Evolutionary conservation across 768 basidiomycete genomes (phyloP).

Genomic region (Pulveroboletus sp.): DNA sequence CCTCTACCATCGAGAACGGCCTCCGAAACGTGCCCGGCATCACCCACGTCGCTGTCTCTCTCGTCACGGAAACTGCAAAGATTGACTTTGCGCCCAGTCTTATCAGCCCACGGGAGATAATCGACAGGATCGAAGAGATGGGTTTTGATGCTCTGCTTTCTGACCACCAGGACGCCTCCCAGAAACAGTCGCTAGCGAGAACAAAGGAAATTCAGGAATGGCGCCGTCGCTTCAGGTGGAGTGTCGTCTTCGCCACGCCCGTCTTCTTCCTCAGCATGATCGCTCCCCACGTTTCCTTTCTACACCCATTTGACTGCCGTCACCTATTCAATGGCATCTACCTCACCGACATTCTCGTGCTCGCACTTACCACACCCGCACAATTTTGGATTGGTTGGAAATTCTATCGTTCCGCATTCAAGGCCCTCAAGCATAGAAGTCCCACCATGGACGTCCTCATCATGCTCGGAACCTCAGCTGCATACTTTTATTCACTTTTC

Average conservation of each 20-base stretch:
- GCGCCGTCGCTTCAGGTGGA: slow-evolving; percentile 72
- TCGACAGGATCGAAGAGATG: slow-evolving; percentile 81
- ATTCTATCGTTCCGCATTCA: slow-evolving; percentile 89
- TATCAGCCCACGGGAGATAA: slow-evolving; percentile 81
- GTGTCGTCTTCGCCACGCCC: slow-evolving; percentile 79
- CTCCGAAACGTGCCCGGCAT: slow-evolving; percentile 72
- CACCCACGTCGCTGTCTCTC: slow-evolving; percentile 63
- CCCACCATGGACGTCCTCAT: slow-evolving; percentile 99
- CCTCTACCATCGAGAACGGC: no score
- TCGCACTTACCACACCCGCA: slow-evolving; percentile 80
- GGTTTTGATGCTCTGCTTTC: slow-evolving; percentile 88
- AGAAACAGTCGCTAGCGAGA: slow-evolving; percentile 79
- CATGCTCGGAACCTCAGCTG: slow-evolving; percentile 90
- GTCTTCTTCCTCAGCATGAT: slow-evolving; percentile 93
- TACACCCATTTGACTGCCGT: slow-evolving; percentile 49
- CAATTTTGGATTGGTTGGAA: slow-evolving; percentile 88
- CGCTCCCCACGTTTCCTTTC: slow-evolving; percentile 58
- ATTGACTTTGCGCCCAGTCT: slow-evolving; percentile 71
- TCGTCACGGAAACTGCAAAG: slow-evolving; percentile 71
- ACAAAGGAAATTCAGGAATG: slow-evolving; percentile 92
- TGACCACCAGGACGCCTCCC: slow-evolving; percentile 76
- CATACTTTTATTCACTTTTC: slow-evolving; percentile 85
- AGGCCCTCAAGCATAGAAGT: slow-evolving; percentile 80
- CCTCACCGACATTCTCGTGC: slow-evolving; percentile 73
- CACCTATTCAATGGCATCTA: slow-evolving; percentile 65